phyloP scores from a whole-genome alignment of 1,284 basidiomycete genomes.

The Fomes fomentarius region DNA sequence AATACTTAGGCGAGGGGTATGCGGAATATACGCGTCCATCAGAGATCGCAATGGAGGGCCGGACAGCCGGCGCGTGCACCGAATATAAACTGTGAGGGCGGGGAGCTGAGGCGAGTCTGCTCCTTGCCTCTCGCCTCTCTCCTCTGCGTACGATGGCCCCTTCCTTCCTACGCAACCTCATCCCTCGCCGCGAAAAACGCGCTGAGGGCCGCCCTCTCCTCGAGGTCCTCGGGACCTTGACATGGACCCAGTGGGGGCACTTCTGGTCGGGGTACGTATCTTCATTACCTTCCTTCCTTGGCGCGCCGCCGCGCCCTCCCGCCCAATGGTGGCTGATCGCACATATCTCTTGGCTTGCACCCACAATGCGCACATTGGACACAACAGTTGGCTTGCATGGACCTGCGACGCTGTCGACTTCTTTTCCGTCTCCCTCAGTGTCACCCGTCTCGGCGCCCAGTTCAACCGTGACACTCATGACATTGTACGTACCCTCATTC shows the following conservation, averaged over 20 bases:
- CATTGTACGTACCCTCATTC: slow-evolving; percentile 49
- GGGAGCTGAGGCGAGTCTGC: neutral
- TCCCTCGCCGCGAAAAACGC: slow-evolving; percentile 44
- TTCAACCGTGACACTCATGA: slow-evolving; percentile 50
- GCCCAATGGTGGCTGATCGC: slow-evolving; percentile 7
- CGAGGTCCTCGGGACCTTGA: slow-evolving; percentile 40
- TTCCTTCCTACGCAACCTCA: slow-evolving; percentile 34
- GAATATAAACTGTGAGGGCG: neutral
- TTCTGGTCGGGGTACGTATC: slow-evolving; percentile 48
- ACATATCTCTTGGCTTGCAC: slow-evolving; percentile 10
- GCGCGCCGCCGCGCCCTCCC: slow-evolving; percentile 4
- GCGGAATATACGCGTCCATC: slow-evolving; percentile 11
- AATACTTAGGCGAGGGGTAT: neutral
- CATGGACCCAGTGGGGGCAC: slow-evolving; percentile 49
- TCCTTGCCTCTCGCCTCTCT: slow-evolving; percentile 1
- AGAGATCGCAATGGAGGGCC: slow-evolving; percentile 16
- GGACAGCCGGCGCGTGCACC: no score
- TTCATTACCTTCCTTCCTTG: slow-evolving; percentile 5
- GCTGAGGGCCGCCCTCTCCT: slow-evolving; percentile 38
- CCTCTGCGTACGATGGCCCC: slow-evolving; percentile 31
- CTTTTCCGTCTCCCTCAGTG: slow-evolving; percentile 81
- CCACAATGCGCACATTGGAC: slow-evolving; percentile 18
- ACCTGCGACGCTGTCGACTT: slow-evolving; percentile 83
- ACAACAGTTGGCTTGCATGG: slow-evolving; percentile 74
- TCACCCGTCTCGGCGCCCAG: slow-evolving; percentile 55